These are phyloP conservation scores for barley (Hordeum vulgare) DNA, from an alignment of 176 grass and related monocot genomes.

Conservation along the genomic window DNA sequence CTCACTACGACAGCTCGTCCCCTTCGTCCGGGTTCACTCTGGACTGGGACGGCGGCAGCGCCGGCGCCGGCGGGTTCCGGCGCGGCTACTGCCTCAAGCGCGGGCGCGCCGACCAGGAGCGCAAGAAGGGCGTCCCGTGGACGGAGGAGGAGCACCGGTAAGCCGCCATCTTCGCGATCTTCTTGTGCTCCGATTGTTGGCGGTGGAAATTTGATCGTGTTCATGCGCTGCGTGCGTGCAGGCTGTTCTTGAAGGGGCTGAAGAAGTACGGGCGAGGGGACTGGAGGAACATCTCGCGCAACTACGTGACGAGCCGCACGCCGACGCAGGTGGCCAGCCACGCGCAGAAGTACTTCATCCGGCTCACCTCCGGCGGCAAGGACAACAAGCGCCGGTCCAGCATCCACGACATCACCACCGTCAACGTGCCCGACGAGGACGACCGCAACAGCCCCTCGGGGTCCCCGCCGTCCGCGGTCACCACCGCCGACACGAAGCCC, in stretches of 20 bases:
- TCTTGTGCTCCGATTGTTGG: background rate
- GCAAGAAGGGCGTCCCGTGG: constrained; percentile 98
- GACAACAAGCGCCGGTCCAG: constrained; percentile 98
- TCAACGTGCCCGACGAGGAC: constrained; percentile 69
- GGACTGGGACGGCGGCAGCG: constrained; percentile 33
- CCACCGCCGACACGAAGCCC: constrained; percentile 39
- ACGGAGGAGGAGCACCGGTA: constrained; percentile 97
- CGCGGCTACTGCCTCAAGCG: constrained; percentile 64
- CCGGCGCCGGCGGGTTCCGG: constrained; percentile 34
- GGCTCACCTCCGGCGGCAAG: constrained; percentile 86
- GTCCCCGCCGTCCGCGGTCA: constrained; percentile 42
- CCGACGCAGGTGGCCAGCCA: constrained; percentile 98
- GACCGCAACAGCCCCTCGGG: constrained; percentile 23
- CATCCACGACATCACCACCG: constrained; percentile 98
- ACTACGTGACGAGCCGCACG: constrained; percentile 86
- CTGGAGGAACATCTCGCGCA: constrained; percentile 94
- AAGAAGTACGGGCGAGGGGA: constrained; percentile 91
- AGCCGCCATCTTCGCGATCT: background rate
- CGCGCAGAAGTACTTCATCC: constrained; percentile 99
- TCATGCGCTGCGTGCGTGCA: background rate
- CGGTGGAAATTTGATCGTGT: background rate
- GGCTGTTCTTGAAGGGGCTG: constrained; percentile 80
- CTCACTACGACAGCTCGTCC: constrained; percentile 43
- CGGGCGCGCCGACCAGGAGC: constrained; percentile 62
- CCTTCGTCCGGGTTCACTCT: constrained; percentile 44